phyloP scores from a whole-genome alignment of 1,284 basidiomycete genomes.

The Trametes versicolor region DNA sequence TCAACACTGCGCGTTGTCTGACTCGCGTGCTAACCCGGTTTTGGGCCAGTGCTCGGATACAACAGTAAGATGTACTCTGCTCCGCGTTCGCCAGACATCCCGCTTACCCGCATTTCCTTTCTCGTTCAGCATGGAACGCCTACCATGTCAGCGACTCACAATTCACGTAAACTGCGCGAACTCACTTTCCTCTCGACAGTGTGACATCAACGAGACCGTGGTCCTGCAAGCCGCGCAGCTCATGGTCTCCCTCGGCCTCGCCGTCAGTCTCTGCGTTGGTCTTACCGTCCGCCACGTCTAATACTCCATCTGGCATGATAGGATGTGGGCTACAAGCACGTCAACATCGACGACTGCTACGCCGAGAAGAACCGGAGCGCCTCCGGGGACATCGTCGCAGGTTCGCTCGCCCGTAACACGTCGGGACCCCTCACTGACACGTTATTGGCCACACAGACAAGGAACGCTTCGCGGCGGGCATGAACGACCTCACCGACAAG shows the following conservation, averaged over 20 bases:
- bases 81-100: neutral
- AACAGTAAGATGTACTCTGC: slow-evolving; percentile 41
- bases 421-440: neutral
- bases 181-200: slow-evolving; percentile 34
- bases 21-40: neutral
- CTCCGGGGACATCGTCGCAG: slow-evolving; percentile 45
- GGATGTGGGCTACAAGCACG: slow-evolving; percentile 49
- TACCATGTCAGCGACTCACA: slow-evolving; percentile 39
- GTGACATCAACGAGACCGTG: slow-evolving; percentile 50
- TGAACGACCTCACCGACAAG: slow-evolving; percentile 55
- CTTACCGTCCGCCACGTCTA: neutral
- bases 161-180: neutral
- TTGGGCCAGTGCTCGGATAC: slow-evolving; percentile 42
- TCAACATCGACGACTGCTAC: slow-evolving; percentile 55
- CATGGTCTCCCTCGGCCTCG: slow-evolving; percentile 49
- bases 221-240: slow-evolving; percentile 47
- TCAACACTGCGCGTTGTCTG: neutral
- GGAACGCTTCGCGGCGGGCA: slow-evolving; percentile 52
- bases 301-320: neutral
- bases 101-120: neutral
- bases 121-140: slow-evolving; percentile 45
- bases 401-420: slow-evolving; percentile 28
- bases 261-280: slow-evolving; percentile 13
- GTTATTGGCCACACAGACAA: slow-evolving; percentile 34
- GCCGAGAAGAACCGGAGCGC: slow-evolving; percentile 48